Conservation (phyloP, 345 rosid species). For the Clarkia xantiana region DNA sequence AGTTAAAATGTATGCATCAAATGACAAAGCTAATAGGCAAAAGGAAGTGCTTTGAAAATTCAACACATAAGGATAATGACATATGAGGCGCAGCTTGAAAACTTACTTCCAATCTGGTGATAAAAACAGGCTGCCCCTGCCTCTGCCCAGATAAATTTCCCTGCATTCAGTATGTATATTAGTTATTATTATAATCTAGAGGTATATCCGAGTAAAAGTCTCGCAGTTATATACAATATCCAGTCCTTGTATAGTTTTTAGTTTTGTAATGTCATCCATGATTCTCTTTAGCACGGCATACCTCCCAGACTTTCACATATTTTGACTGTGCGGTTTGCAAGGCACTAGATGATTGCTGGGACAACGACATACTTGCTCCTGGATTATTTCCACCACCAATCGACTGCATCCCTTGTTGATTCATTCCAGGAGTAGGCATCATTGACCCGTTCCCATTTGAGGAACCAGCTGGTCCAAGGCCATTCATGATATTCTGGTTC, state of each 20-base stretch:
- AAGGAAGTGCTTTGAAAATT: no score
- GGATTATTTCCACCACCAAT: slow-evolving; percentile 47
- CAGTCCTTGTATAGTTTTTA: no score
- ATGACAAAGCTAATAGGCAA: no score
- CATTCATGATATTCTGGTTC: slow-evolving; percentile 64
- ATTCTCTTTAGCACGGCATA: slow-evolving; percentile 15
- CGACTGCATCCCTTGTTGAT: slow-evolving; percentile 58
- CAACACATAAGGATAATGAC: no score
- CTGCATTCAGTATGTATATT: slow-evolving; percentile 22
- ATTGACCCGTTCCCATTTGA: slow-evolving; percentile 63
- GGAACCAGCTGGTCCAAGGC: slow-evolving; percentile 50
- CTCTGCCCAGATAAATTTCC: slow-evolving; percentile 89
- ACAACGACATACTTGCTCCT: slow-evolving; percentile 50
- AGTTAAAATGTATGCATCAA: background rate
- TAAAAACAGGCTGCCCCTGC: slow-evolving; percentile 94
- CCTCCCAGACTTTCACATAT: slow-evolving; percentile 98
- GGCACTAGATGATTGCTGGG: slow-evolving; percentile 60
- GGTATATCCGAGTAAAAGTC: background rate
- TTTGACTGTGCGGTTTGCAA: slow-evolving; percentile 64
- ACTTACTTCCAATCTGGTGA: slow-evolving; percentile 87
- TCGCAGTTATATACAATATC: background rate
- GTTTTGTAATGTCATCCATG: no score
- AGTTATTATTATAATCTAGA: background rate
- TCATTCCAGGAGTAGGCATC: slow-evolving; percentile 89
- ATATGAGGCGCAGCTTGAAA: background rate